Evolutionary conservation across 2,329 filamentous ascomycete genomes (phyloP), one percentile per base, ranked within the genome.

Genomic region (Alternaria sp.): DNA sequence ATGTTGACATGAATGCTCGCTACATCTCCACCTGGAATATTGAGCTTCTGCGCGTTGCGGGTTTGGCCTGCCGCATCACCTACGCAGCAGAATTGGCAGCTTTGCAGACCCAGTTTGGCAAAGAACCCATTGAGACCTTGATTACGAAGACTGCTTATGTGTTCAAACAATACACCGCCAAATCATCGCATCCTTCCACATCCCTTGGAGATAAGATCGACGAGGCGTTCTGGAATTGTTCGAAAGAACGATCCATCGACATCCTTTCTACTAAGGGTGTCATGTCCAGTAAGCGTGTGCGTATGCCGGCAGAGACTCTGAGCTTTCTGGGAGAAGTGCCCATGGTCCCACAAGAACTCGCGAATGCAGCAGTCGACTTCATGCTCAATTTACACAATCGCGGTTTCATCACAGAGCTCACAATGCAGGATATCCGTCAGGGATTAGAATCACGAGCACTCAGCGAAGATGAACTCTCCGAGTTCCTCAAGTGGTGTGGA

Each of bases 21-120:
- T 97, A 93, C 85, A 95, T 99, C 15, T 90, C 93, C 66, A 93
- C 90, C 15, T 99, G 96, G 96, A 99, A 99, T 73, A 86, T 93
- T 21, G 96, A 98, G 77, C 92, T 99, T 85, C 85, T 99, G 43
- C 89, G 95, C 46, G 92, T 94, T 28, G 93, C 95, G 17, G 96
- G 96, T 44, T 93, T 99, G 69, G 90, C 97, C 68, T 92, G 93
- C 64, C 89, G 96, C 54, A 88, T 99, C 67, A 92, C 93, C 1
- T 99, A 96, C 81, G 86, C 89, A 10, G 90, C 92, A 66, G 94
- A 97, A 77, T 97, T 98, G 93, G 70, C 70, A 45, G 70, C 74
- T 13, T 70, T 79, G 6, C 74, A 88, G 59, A 84, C 91, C 26
- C 86, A 87, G 6, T 85, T 87, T 46, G 88, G 88, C 13, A 87